A percentile compares a stretch with the other conserved stretches of the same genome.
phyloP scores from a whole-genome alignment of 306 rosid genomes.

The Crataegus laevigata region DNA sequence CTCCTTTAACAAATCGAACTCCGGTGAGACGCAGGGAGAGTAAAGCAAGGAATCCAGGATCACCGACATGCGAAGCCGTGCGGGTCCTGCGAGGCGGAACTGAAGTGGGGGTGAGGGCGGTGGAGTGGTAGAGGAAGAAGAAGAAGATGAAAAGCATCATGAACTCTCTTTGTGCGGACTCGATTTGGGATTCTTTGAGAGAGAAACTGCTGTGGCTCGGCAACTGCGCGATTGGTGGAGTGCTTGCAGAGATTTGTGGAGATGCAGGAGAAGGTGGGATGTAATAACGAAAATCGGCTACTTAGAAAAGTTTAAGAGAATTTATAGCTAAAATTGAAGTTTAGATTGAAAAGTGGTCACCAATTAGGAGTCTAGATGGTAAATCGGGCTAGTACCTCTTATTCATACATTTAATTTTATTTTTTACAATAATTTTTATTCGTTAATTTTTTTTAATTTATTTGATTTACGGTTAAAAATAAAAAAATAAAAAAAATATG shows the following conservation, averaged over 20 bases:
- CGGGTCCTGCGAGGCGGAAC: constrained; percentile 20
- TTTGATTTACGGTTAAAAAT: no score
- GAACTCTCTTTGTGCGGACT: constrained; percentile 59
- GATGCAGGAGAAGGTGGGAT: no score
- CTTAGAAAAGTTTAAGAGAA: no score
- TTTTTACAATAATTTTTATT: no score
- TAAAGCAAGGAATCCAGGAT: constrained; percentile 76
- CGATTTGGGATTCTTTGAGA: constrained; percentile 54
- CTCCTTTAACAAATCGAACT: constrained; percentile 80
- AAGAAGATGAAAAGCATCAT: constrained; percentile 55
- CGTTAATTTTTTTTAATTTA: fast-evolving
- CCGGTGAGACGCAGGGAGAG: constrained; percentile 61
- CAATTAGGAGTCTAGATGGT: no score
- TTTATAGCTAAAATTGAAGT: no score
- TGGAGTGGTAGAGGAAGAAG: constrained; percentile 93
- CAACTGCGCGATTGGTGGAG: constrained; percentile 82
- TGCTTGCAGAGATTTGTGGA: neutral
- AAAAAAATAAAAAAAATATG: no score
- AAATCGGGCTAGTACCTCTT: no score
- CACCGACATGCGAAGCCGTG: constrained; percentile 37
- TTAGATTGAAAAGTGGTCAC: no score
- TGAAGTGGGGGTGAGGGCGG: constrained; percentile 67
- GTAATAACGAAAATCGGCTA: no score
- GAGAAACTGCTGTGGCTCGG: constrained; percentile 80
- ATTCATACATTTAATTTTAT: no score